Evolutionary conservation across 192 early-diverging fungal species (phyloP).

Genomic region (Powellomyces hirtus): DNA sequence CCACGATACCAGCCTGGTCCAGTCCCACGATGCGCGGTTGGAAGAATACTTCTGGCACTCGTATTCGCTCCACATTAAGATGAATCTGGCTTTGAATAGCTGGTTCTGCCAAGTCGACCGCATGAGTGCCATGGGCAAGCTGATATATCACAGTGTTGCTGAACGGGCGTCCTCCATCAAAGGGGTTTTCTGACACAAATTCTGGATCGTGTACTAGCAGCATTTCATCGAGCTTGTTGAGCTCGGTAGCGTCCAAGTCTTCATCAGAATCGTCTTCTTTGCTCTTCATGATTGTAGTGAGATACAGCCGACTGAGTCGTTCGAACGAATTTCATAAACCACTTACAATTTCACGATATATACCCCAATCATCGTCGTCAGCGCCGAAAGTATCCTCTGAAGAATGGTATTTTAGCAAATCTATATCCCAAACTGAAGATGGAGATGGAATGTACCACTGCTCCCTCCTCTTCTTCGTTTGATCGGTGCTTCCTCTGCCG

Average conservation of each 20-base stretch:
- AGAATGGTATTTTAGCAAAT: not conserved
- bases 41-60: constrained; percentile 89
- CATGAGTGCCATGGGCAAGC: constrained; percentile 61
- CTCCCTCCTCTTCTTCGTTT: constrained; percentile 61
- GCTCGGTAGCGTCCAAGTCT: constrained; percentile 65
- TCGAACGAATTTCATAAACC: too few species aligned
- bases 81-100: constrained; percentile 75
- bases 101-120: constrained; percentile 45
- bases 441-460: constrained; percentile 2
- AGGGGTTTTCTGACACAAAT: constrained; percentile 72
- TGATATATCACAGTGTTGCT: constrained; percentile 73
- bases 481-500: constrained; percentile 51
- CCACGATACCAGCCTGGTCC: constrained; percentile 85
- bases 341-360: constrained; percentile 86
- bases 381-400: constrained; percentile 91
- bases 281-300: constrained; percentile 39
- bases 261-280: constrained; percentile 79
- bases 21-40: constrained; percentile 82
- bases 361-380: constrained; percentile 88
- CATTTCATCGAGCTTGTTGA: constrained; percentile 70
- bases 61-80: constrained; percentile 85
- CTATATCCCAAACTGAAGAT: not conserved
- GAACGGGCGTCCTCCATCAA: constrained; percentile 55
- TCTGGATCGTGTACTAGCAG: constrained; percentile 71
- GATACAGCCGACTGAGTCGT: not conserved